Base-by-base conservation (phyloP, 345 rosid species). In the Salix caprea region DNA sequence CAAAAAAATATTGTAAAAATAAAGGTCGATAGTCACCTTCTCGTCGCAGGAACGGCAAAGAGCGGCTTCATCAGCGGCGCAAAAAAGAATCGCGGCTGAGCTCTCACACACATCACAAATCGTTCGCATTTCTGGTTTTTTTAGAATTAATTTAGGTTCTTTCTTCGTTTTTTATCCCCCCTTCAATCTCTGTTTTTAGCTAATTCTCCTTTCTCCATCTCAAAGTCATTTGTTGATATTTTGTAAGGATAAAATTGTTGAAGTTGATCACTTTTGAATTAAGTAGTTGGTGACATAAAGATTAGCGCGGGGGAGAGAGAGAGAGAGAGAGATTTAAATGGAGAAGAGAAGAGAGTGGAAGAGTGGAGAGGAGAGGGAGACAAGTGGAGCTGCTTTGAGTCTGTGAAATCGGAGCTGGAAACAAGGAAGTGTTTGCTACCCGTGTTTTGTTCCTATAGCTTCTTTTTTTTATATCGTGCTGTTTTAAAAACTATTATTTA, bases 1-100 rank as follows among this genome's bases (percentile, higher is more conserved):
- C 34, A 26, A 30, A 76, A 21, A 40, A 10, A 10, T 40, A 15
- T 1, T 18, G 24, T 48, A n/a, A 56, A 6, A 32, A 56, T 1
- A 34, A 8, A 26, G 13, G 40, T 44, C 52, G 67, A 28, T 36
- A 37, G 10, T 23, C 66, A 84, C 97, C 86, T 91, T 90, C 62
- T 92, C 92, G 78, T 91, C 96, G 74, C 97, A 92, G 70, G 96
- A 60, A 76, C 89, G 88, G 84, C 97, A 92, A 26, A 91, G 96
- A 34, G 97, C 88, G 69, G 97, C 97, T 84, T 91, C 97, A 60
- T 92, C 95, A 73, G 94, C 94, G 50, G 97, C 97, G 78, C 97
- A 92, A 84, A 92, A 92, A 30, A 92, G 84, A 62, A 89, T 89
- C 18, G 95, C 97, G 50, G 94, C 95, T 10, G 95, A 93, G 80